phyloP scores from a whole-genome alignment of 164 flowering plant species.

The Litsea cubeba region DNA sequence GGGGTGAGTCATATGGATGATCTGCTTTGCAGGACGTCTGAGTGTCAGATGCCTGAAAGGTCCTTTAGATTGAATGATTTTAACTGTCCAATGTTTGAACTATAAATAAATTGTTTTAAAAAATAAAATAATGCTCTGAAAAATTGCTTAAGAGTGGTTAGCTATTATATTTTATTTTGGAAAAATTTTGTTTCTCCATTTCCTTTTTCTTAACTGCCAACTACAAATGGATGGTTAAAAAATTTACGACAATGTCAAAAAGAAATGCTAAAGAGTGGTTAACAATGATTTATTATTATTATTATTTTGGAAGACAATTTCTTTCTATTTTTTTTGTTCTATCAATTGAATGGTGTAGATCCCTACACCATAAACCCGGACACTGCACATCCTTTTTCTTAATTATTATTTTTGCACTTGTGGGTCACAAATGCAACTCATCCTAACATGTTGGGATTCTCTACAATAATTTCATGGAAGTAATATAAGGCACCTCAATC shows the following conservation, averaged over 20 bases:
- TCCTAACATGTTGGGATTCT: too few relatives aligned
- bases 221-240: background rate
- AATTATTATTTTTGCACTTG: too few relatives aligned
- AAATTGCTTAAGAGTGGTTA: background rate
- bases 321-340: background rate
- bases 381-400: too few relatives aligned
- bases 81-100: background rate
- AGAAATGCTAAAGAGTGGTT: background rate
- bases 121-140: background rate
- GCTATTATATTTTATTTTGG: background rate
- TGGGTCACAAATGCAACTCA: too few relatives aligned
- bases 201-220: too few relatives aligned
- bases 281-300: background rate
- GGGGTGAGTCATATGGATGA: background rate
- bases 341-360: background rate
- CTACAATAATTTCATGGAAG: too few relatives aligned
- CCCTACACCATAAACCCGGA: background rate
- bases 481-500: background rate
- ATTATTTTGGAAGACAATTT: background rate
- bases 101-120: too few relatives aligned
- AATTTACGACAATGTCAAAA: background rate
- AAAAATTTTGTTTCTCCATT: too few relatives aligned
- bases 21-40: background rate
- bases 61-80: background rate
- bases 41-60: background rate